Base-by-base conservation (phyloP, 2,329 filamentous ascomycete species). In the Exophiala mesophila region DNA sequence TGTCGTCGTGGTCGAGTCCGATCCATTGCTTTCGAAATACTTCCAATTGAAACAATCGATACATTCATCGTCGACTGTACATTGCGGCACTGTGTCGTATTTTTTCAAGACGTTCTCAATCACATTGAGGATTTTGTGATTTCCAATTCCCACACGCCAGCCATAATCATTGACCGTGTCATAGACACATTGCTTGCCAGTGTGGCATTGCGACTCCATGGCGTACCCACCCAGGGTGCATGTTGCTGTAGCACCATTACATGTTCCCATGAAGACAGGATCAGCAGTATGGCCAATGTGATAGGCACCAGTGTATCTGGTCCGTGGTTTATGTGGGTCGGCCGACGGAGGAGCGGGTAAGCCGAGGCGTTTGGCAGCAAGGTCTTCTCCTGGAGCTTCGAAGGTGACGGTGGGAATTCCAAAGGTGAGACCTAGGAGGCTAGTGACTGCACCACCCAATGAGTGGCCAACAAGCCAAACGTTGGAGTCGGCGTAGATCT, bases 201-300 rank as follows among this genome's bases (percentile, higher is more conserved):
- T 85, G 57, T 97, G 92, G 56, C 92, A 98, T n/a, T 82, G 75
- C 9, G 88, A 85, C 64, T 98, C 88, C 72, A 98, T 77, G 1
- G 92, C 89, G 61, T 97, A 98, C 0, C 92, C 92, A 2, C 82
- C 90, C 57, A 94, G 81, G 0, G 89, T 92, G 63, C 92, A 97
- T 8, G 83, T 81, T 2, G 90, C 89, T 2, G 86, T 88, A 2
- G 86, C 87, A 21, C 85, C 86, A 57, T 95, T 96, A 66, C 92
- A 97, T 1, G 83, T 86, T 21, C 92, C 92, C 69, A 96, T 89
- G 58, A 83, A 98, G 23, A 98, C 82, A 0, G 92, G 92, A 63
- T 98, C 92, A 1, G 92, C 92, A 0, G 88, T 97, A 58, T 97
- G 89, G 3, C 92, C 92, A 61, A 96, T 90, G 63, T 98, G 92